A percentile compares a stretch with the other conserved stretches of the same genome.
Evolutionary conservation across 2,329 filamentous ascomycete species (phyloP).

Genomic region (Ophiostoma pallidulum): DNA sequence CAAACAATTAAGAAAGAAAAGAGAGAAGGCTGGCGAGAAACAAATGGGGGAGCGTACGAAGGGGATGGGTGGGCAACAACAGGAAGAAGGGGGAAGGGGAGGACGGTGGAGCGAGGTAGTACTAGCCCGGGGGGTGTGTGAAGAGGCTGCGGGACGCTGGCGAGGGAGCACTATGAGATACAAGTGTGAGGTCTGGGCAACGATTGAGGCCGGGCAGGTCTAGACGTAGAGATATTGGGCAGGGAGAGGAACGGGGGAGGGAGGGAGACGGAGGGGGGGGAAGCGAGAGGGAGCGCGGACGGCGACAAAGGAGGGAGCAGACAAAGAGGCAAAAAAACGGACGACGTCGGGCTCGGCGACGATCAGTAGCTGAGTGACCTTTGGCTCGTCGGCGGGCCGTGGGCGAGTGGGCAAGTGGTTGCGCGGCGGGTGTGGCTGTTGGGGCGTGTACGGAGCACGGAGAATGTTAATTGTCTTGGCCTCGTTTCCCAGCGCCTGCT

Average conservation of each 20-base stretch:
- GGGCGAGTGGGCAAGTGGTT: too few relatives aligned
- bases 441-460: too few relatives aligned
- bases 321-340: neutral
- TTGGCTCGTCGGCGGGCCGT: neutral
- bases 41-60: neutral
- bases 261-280: neutral
- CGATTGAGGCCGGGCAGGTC: neutral
- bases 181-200: too few relatives aligned
- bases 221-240: too few relatives aligned
- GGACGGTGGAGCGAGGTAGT: too few relatives aligned
- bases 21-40: neutral
- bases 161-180: too few relatives aligned
- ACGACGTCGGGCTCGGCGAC: conserved; percentile 5
- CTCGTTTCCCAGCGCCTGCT: too few relatives aligned
- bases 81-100: neutral
- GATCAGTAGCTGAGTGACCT: conserved; percentile 4
- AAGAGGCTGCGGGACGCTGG: too few relatives aligned
- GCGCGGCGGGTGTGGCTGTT: too few relatives aligned
- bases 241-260: neutral
- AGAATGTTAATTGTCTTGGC: too few relatives aligned
- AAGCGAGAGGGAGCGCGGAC: too few relatives aligned
- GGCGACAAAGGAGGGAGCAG: neutral
- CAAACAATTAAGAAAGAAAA: neutral
- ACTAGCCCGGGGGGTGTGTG: too few relatives aligned
- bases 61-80: neutral